Conservation (phyloP, 805 yeast species). For the Wickerhamiella allomyrinae region DNA sequence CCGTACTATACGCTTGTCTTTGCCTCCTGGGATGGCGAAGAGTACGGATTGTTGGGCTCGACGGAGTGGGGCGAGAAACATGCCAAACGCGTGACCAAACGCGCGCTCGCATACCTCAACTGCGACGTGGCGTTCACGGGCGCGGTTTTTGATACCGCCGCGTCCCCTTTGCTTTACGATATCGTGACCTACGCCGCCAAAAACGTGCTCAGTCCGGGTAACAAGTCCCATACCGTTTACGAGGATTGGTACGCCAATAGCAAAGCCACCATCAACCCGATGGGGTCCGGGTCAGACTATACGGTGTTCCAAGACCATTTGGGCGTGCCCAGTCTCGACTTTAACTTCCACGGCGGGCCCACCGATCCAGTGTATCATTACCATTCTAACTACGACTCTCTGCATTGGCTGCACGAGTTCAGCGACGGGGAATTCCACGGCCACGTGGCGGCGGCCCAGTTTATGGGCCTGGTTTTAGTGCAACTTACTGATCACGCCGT, state of each 20-base stretch:
- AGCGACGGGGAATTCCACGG: constrained; percentile 49
- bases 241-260: constrained; percentile 23
- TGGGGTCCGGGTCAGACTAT: constrained; percentile 63
- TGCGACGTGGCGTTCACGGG: constrained; percentile 56
- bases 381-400: constrained; percentile 63
- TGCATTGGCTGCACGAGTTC: constrained; percentile 49
- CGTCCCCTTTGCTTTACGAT: constrained; percentile 46
- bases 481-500: constrained; percentile 37
- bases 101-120: constrained; percentile 54
- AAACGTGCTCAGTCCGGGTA: constrained; percentile 34
- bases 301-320: constrained; percentile 31
- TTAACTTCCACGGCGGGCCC: constrained; percentile 35
- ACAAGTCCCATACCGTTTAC: constrained; percentile 19
- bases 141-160: constrained; percentile 32
- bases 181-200: constrained; percentile 34
- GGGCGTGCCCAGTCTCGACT: constrained; percentile 35
- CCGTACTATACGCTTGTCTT: constrained; percentile 57
- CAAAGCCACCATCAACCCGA: constrained; percentile 29
- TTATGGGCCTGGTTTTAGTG: constrained; percentile 36
- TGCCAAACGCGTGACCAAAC: constrained; percentile 30
- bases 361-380: constrained; percentile 55
- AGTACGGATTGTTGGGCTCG: constrained; percentile 57
- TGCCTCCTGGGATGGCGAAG: constrained; percentile 75
- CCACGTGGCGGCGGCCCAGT: constrained; percentile 44
- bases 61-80: constrained; percentile 64